Percentiles rank a stretch among this genome's conserved stretches.
Evolutionary conservation across 257 asterid species (phyloP).

Genomic region (Solanum medicagineum): DNA sequence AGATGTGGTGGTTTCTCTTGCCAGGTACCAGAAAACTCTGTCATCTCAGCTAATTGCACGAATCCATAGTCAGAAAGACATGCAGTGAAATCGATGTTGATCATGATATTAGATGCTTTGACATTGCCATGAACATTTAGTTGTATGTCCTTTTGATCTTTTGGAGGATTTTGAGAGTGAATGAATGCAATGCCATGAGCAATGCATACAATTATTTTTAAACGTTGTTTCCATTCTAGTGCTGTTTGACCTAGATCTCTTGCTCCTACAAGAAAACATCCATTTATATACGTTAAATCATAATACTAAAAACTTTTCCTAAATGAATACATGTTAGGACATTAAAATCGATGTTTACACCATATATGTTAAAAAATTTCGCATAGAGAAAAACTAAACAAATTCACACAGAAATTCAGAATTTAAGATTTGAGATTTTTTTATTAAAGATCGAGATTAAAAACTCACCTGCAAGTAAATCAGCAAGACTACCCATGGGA

Average conservation of each 20-base stretch:
- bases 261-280: slow-evolving; percentile 11
- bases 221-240: slow-evolving; percentile 37
- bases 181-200: slow-evolving; percentile 37
- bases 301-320: too few relatives aligned
- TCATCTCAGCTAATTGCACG: slow-evolving; percentile 27
- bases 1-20: background rate
- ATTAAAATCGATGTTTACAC: too few relatives aligned
- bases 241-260: slow-evolving; percentile 40
- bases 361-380: too few relatives aligned
- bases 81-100: slow-evolving; percentile 38
- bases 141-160: slow-evolving; percentile 12
- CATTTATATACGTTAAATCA: background rate
- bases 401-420: background rate
- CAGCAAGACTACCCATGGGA: slow-evolving; percentile 60
- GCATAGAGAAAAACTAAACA: too few relatives aligned
- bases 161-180: slow-evolving; percentile 29
- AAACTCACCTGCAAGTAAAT: slow-evolving; percentile 35
- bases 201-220: slow-evolving; percentile 15
- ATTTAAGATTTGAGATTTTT: background rate
- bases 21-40: slow-evolving; percentile 13
- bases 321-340: too few relatives aligned
- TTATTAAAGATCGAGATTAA: background rate
- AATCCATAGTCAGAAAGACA: slow-evolving; percentile 37
- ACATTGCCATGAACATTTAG: slow-evolving; percentile 49
- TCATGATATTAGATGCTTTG: slow-evolving; percentile 41